Evolutionary conservation across 2,329 filamentous ascomycete species (phyloP).

Genomic region (Sporothrix sp.): DNA sequence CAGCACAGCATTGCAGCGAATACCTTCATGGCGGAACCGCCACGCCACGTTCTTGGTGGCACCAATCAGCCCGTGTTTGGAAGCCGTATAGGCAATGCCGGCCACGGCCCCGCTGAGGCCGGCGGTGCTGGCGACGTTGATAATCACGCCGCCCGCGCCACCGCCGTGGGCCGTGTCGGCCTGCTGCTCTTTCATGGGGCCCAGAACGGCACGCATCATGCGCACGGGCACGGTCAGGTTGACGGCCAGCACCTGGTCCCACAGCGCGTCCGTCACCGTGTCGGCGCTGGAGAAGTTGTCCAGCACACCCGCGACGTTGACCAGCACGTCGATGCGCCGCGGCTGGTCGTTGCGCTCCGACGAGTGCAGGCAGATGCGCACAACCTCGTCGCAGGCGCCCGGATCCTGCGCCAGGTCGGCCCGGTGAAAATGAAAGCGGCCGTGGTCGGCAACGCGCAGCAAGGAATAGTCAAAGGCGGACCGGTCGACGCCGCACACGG

Average conservation of each 20-base stretch:
- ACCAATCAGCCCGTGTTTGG: slow-evolving; percentile 32
- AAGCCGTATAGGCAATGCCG: slow-evolving; percentile 26
- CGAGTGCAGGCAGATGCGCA: slow-evolving; percentile 23
- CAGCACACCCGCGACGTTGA: slow-evolving; percentile 45
- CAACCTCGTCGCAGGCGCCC: slow-evolving; percentile 25
- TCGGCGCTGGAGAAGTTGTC: slow-evolving; percentile 36
- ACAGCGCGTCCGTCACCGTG: slow-evolving; percentile 26
- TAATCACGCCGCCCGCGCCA: slow-evolving; percentile 32
- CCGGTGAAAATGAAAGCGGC: slow-evolving; percentile 31
- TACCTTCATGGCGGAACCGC: slow-evolving; percentile 34
- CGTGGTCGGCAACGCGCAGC: slow-evolving; percentile 20
- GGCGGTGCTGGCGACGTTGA: slow-evolving; percentile 37
- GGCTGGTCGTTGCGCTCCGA: slow-evolving; percentile 18
- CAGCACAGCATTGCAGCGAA: slow-evolving; percentile 36
- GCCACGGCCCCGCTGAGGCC: slow-evolving; percentile 31
- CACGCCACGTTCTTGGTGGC: slow-evolving; percentile 39
- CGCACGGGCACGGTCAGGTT: slow-evolving; percentile 45
- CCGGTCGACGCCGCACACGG: slow-evolving; percentile 18
- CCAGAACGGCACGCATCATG: slow-evolving; percentile 36
- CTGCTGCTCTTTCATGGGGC: slow-evolving; percentile 34
- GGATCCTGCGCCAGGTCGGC: slow-evolving; percentile 23
- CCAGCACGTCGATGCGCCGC: slow-evolving; percentile 40
- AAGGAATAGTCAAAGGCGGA: slow-evolving; percentile 24
- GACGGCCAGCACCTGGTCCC: slow-evolving; percentile 25
- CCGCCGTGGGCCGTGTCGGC: background rate